Conservation (phyloP, 1,284 basidiomycete species). For the Chiua sp. region DNA sequence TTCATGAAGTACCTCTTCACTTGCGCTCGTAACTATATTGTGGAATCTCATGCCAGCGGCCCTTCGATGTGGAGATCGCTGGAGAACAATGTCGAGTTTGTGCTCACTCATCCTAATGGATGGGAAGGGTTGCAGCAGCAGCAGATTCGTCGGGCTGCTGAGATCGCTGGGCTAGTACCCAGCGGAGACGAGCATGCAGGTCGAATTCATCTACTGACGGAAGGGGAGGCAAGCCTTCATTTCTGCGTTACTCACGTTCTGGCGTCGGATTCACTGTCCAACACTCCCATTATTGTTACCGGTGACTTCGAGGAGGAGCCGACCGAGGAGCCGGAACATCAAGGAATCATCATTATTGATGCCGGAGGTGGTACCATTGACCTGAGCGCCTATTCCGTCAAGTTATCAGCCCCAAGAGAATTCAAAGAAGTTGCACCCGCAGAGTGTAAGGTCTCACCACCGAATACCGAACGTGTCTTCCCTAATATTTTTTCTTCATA, state of each 20-base stretch:
- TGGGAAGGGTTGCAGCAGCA: conserved; percentile 41
- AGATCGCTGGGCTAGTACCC: conserved; percentile 37
- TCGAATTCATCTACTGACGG: conserved; percentile 50
- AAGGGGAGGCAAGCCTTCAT: conserved; percentile 55
- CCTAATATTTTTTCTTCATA: no score
- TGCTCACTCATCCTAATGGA: conserved; percentile 50
- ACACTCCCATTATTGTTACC: no score
- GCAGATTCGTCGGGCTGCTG: conserved; percentile 40
- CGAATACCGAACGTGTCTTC: no score
- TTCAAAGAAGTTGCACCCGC: no score
- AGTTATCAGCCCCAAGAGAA: no score
- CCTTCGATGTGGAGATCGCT: conserved; percentile 45
- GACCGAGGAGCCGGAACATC: no score
- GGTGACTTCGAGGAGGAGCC: no score
- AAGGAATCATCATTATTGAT: no score
- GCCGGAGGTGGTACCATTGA: no score
- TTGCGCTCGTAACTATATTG: conserved; percentile 52
- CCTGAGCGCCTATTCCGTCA: no score
- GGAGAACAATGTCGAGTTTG: conserved; percentile 37
- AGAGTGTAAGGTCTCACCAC: no score
- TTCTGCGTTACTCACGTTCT: conserved; percentile 47
- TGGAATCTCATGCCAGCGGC: conserved; percentile 45
- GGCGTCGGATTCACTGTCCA: conserved; percentile 33
- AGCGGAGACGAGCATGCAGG: conserved; percentile 24
- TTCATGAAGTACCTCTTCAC: conserved; percentile 54